Percentiles rank a stretch among this genome's conserved stretches.
Conservation (phyloP, 2,329 filamentous ascomycete genomes). For the Nectriaceae sp. region DNA sequence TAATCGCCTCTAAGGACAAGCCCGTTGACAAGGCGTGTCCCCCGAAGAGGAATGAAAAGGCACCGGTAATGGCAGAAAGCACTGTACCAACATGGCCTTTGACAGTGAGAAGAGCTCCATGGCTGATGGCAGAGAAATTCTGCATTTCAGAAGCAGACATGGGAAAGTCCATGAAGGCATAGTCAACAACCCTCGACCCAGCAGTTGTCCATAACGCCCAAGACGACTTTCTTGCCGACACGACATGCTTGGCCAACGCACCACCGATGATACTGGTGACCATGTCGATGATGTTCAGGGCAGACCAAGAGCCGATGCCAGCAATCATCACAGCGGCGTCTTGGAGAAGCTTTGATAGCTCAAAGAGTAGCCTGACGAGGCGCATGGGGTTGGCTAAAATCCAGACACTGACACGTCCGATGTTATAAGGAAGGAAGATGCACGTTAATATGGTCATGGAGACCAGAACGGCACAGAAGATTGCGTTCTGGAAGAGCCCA, state of each 20-base stretch:
- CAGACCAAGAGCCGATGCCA: conserved; percentile 53
- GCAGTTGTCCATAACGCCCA: conserved; percentile 46
- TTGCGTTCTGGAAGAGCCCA: conserved; percentile 88
- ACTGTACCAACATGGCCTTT: conserved; percentile 52
- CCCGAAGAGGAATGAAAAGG: conserved; percentile 46
- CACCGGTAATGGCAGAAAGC: conserved; percentile 40
- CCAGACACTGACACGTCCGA: conserved; percentile 82
- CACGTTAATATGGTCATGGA: conserved; percentile 83
- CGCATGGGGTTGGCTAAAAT: conserved; percentile 78
- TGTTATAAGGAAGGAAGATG: conserved; percentile 89
- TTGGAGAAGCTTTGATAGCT: conserved; percentile 75
- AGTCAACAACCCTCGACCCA: conserved; percentile 50
- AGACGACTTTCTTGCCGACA: conserved; percentile 39
- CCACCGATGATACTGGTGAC: conserved; percentile 38
- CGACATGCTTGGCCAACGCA: conserved; percentile 29
- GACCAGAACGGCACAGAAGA: conserved; percentile 91
- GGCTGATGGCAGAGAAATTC: conserved; percentile 75
- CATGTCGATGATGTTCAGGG: conserved; percentile 42
- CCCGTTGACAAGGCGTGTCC: conserved; percentile 39
- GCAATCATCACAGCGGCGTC: conserved; percentile 70
- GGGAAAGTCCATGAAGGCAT: conserved; percentile 52
- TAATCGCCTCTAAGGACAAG: conserved; percentile 12
- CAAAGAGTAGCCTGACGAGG: conserved; percentile 71
- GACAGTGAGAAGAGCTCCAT: conserved; percentile 65
- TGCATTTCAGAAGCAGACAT: conserved; percentile 65